phyloP scores from a whole-genome alignment of 257 asterid species.

The Solanum piurae region DNA sequence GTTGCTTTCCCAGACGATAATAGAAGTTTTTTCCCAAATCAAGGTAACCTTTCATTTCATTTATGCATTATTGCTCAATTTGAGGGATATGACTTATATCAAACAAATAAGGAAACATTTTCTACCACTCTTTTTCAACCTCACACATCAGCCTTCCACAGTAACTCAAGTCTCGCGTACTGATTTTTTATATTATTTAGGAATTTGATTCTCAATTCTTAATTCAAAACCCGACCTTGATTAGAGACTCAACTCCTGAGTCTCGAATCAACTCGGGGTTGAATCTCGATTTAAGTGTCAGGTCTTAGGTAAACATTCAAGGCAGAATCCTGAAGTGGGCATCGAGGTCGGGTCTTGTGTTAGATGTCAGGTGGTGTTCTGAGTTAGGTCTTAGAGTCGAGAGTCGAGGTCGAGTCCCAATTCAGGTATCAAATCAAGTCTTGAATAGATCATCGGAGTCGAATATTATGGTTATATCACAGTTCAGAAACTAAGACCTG shows the following conservation, averaged over 20 bases:
- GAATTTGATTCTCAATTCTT: not conserved
- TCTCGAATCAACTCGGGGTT: too few relatives aligned
- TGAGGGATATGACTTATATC: too few relatives aligned
- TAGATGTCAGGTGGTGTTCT: not conserved
- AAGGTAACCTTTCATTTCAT: constrained; percentile 36
- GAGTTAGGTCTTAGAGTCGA: not conserved
- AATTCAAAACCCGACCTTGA: not conserved
- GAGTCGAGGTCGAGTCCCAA: not conserved
- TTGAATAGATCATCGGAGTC: too few relatives aligned
- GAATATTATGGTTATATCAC: too few relatives aligned
- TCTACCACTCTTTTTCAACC: not conserved
- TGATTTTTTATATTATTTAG: too few relatives aligned
- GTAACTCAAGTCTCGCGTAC: not conserved
- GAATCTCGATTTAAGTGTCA: not conserved
- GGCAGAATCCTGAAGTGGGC: not conserved
- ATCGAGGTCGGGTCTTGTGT: not conserved
- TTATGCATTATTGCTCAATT: not conserved
- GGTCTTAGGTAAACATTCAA: not conserved
- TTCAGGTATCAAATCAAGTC: not conserved
- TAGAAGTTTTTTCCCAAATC: constrained; percentile 91
- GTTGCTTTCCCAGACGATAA: constrained; percentile 75
- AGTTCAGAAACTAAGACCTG: too few relatives aligned
- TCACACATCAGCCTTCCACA: not conserved
- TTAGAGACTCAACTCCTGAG: not conserved
- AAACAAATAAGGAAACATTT: not conserved